Evolutionary conservation across 106 monocot species (phyloP).

Genomic region (Vanilla planifolia): DNA sequence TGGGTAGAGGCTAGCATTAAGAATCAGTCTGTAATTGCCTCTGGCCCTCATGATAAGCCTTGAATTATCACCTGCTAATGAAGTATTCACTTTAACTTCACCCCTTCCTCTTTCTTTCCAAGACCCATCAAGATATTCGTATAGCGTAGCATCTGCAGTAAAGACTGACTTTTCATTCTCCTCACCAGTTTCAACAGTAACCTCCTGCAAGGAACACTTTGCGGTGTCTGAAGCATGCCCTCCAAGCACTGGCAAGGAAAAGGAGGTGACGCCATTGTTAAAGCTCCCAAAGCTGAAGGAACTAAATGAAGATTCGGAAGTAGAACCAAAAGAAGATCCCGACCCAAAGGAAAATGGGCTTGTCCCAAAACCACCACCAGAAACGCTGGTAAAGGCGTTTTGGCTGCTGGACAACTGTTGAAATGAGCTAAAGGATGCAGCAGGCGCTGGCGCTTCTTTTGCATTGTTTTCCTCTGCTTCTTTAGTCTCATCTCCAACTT

Average conservation of each 20-base stretch:
- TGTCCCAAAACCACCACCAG: conserved; percentile 78
- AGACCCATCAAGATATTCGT: conserved; percentile 80
- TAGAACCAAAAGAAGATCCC: conserved; percentile 30
- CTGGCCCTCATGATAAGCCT: conserved; percentile 87
- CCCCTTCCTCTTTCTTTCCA: conserved; percentile 99
- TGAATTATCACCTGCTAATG: conserved; percentile 41
- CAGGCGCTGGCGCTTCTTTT: conserved; percentile 18
- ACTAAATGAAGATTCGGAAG: conserved; percentile 27
- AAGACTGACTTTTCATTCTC: conserved; percentile 85
- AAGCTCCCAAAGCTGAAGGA: conserved; percentile 33
- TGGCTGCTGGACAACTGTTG: conserved; percentile 78
- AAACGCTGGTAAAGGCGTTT: conserved; percentile 92
- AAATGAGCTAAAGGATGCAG: conserved; percentile 56
- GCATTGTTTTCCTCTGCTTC: conserved; percentile 16
- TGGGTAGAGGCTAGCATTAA: conserved; percentile 85
- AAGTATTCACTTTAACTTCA: conserved; percentile 70
- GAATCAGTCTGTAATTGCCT: conserved; percentile 83
- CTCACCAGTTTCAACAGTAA: conserved; percentile 82
- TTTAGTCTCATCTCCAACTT: not conserved
- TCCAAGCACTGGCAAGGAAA: conserved; percentile 19
- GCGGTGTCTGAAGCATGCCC: conserved; percentile 16
- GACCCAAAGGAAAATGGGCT: conserved; percentile 77
- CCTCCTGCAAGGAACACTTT: conserved; percentile 57
- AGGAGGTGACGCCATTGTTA: conserved; percentile 36
- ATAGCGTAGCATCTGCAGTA: conserved; percentile 78